Evolutionary conservation across 2,329 filamentous ascomycete genomes (phyloP), one percentile per base, ranked within the genome.

Genomic region (Fusarium poae): DNA sequence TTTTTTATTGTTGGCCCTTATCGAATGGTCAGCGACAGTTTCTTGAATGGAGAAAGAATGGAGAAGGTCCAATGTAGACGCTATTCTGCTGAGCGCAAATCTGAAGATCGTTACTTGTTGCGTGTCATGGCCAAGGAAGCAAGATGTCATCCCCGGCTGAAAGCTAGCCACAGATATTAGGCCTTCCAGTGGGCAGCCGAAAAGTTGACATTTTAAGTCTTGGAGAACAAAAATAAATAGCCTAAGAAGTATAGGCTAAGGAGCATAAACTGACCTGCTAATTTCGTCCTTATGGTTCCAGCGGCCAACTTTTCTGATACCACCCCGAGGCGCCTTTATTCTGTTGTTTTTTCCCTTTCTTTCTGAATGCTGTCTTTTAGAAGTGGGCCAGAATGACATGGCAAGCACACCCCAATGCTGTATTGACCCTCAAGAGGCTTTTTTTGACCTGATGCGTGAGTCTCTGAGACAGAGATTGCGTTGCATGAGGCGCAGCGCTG

Each of bases 91-190:
- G 35, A 39, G 55, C 40, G 57, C 48, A 37, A 21, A 55, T 56
- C 34, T 46, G 66, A 63, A 59, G 55, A 70, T 69, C 67, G 27
- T 70, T 69, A 46, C 67, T 67, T 51, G 42, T 64, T 56, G 56
- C 39, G 48, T 51, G 37, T 52, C 49, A 56, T 71, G 39, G 57
- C 48, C 66, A 59, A 62, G 62, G 57, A 56, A 59, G 48, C 45
- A 62, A 56, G 45, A 60, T 68, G 62, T 58, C 59, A 70, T 73
- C 67, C 67, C 37, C 57, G 71, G 69, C 71, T 73, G 71, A 72
- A 72, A 61, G 54, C 57, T 32, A 37, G 21, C 48, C 68, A 32
- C 21, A 48, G 45, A 58, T 62, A 65, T 27, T 27, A 9, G 27
- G 27, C 27, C 27, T 27, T 27, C 27, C 27, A 27, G 27, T 27